A percentile compares a stretch with the other conserved stretches of the same genome.
phyloP scores from a whole-genome alignment of 2,329 filamentous ascomycete species.

The Leptographium lundbergii region DNA sequence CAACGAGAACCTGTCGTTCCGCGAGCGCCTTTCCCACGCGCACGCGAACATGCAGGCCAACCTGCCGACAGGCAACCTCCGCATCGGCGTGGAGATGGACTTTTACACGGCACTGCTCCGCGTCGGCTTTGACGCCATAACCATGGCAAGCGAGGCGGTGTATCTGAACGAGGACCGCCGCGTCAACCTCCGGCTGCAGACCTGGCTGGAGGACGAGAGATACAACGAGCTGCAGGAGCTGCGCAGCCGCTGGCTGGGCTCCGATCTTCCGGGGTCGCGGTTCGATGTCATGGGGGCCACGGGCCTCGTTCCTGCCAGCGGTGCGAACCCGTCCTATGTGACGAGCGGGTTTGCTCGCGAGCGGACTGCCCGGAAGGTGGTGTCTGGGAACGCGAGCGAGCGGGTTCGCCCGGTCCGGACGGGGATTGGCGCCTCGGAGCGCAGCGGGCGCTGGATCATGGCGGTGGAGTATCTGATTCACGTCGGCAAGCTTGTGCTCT shows the following conservation, averaged over 20 bases:
- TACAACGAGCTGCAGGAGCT: constrained; percentile 60
- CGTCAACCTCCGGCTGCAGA: constrained; percentile 61
- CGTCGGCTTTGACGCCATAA: constrained; percentile 76
- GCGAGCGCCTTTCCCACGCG: constrained; percentile 54
- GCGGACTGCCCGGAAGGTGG: constrained; percentile 48
- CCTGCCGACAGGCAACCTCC: constrained; percentile 67
- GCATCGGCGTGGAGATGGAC: constrained; percentile 78
- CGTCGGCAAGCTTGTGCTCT: constrained; percentile 53
- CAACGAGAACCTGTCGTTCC: constrained; percentile 24
- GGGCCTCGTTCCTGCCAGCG: constrained; percentile 41
- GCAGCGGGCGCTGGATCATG: constrained; percentile 66
- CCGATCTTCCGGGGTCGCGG: constrained; percentile 31
- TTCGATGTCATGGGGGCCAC: constrained; percentile 42
- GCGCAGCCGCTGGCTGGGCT: constrained; percentile 36
- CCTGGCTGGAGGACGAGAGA: constrained; percentile 86
- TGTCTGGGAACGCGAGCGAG: constrained; percentile 31
- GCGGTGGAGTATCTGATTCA: constrained; percentile 64
- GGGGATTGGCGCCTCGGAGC: constrained; percentile 68
- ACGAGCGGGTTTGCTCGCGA: constrained; percentile 56
- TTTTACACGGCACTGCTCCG: constrained; percentile 87
- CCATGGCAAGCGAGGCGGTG: constrained; percentile 88
- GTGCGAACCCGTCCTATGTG: constrained; percentile 23
- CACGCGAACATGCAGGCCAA: constrained; percentile 89
- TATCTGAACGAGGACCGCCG: constrained; percentile 79
- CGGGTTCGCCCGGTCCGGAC: constrained; percentile 32